Evolutionary conservation across 2,329 filamentous ascomycete species (phyloP).

Genomic region (Biscogniauxia mediterranea): DNA sequence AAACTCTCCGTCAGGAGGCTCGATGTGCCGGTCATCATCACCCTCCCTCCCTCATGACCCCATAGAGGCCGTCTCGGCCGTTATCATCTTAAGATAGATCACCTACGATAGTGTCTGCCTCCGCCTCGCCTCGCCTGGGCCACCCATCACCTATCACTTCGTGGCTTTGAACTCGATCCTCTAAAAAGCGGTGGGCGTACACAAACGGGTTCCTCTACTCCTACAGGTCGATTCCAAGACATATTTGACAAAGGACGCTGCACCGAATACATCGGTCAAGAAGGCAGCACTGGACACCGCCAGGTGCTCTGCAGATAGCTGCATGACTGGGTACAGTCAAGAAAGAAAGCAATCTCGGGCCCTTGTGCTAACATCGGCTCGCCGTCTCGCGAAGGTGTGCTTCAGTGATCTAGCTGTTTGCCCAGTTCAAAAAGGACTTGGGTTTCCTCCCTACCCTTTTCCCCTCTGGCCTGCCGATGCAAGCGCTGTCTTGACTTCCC

Average conservation of each 20-base stretch:
- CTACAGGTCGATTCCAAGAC: constrained; percentile 50
- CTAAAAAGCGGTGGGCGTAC: constrained; percentile 48
- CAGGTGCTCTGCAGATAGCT: constrained; percentile 37
- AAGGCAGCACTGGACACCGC: constrained; percentile 35
- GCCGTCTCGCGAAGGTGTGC: constrained; percentile 33
- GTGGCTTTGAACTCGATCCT: constrained; percentile 40
- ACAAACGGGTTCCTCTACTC: constrained; percentile 45
- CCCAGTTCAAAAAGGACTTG: constrained; percentile 36
- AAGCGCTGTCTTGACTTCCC: constrained; percentile 36
- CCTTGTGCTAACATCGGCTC: constrained; percentile 37
- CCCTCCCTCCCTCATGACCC: constrained; percentile 10
- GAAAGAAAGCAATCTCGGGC: constrained; percentile 37
- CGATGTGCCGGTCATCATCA: constrained; percentile 18
- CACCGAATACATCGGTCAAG: constrained; percentile 42
- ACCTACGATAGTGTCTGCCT: constrained; percentile 16
- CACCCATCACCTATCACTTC: constrained; percentile 40
- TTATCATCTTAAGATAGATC: constrained; percentile 15
- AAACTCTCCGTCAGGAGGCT: constrained; percentile 21
- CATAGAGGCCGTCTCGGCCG: constrained; percentile 16
- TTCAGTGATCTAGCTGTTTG: constrained; percentile 39
- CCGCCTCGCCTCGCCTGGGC: constrained; percentile 18
- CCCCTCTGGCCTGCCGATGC: constrained; percentile 27
- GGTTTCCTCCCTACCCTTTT: constrained; percentile 27
- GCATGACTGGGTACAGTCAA: constrained; percentile 39
- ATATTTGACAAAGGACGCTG: constrained; percentile 46